phyloP scores from a whole-genome alignment of 805 yeast genomes.

The Debaryomyces prosopidis region DNA sequence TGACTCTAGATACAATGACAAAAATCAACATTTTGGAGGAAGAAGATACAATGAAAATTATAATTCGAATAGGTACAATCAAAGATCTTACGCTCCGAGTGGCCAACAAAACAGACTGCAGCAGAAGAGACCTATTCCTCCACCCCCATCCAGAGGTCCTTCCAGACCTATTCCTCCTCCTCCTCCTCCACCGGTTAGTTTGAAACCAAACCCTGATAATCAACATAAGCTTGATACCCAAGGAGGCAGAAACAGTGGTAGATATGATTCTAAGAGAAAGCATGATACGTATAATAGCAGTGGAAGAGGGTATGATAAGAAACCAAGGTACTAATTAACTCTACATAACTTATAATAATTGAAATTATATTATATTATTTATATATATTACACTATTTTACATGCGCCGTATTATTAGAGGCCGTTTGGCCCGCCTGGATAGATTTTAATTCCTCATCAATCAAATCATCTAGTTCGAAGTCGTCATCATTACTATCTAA shows the following conservation, averaged over 20 bases:
- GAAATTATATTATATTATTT: not conserved
- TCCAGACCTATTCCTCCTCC: conserved; percentile 22
- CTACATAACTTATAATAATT: conserved; percentile 1
- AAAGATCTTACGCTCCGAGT: conserved; percentile 3
- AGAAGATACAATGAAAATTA: conserved; percentile 10
- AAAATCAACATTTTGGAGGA: conserved; percentile 1
- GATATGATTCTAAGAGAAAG: conserved; percentile 24
- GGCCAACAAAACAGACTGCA: conserved; percentile 1
- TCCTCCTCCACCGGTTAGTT: conserved; percentile 19
- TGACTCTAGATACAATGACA: conserved; percentile 4
- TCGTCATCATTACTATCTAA: conserved; percentile 13
- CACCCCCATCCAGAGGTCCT: conserved; percentile 6
- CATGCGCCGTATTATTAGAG: not conserved
- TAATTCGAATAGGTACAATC: conserved; percentile 1
- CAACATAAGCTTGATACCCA: conserved; percentile 7
- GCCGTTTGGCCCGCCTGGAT: conserved; percentile 16
- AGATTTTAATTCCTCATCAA: conserved; percentile 23
- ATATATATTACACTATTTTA: not conserved
- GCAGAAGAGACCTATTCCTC: conserved; percentile 6
- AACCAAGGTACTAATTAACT: conserved; percentile 22
- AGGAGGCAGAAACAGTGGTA: conserved; percentile 7
- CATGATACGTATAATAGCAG: conserved; percentile 18
- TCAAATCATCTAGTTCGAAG: conserved; percentile 21
- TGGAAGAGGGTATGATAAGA: conserved; percentile 29
- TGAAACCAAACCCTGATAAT: conserved; percentile 6